Base-by-base conservation (phyloP, 75 land plant genomes). In the Gnetum montanum region DNA sequence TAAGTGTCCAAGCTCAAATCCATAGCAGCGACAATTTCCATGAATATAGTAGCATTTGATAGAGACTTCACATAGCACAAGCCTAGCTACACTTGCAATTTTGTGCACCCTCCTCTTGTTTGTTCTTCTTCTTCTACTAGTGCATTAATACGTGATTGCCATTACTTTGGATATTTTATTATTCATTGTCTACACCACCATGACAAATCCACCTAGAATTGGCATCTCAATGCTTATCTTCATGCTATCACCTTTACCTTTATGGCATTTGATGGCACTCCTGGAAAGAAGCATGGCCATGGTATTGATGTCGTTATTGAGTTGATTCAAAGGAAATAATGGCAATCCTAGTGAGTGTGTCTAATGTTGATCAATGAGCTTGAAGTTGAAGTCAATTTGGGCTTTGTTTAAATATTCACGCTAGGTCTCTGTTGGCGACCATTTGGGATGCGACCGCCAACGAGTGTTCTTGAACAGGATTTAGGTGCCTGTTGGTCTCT, bases 1-100 rank as follows among this genome's bases (percentile, higher is more conserved):
- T 96, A 93, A 8, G 98, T 96, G 49, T 93, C 90, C 73, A 83
- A 73, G 70, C 90, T 86, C 10, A 86, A 65, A 56, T 86, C 90
- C 20, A 86, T 50, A 43, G 87, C 90, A 3, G 90, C 90, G 0
- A 88, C 58, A 12, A 86, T 52, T 5, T 87, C 90, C 50, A 86
- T 74, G 54, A 60, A 86, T 4, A 71, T 78, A 0, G 90, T 87
- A 15, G 87, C 90, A 26, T 86, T 87, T 53, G 72, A 86, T 54
- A 67, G 56, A 54, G 83, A 83, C 11, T 35, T 69, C 48, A 86
- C 82, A 59, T 86, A 83, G 72, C 73, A 70, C 70, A 79, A 72
- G 15, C 80, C 68, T 45, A 86, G 69, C 56, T 83, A 80, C 60
- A 86, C 83, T 2, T 18, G 23, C 2, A 87, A 80, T 22, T 66